Evolutionary conservation across 208 protist species (phyloP), one percentile per base, ranked within the genome.

Genomic region (Borovskyia barvae): DNA sequence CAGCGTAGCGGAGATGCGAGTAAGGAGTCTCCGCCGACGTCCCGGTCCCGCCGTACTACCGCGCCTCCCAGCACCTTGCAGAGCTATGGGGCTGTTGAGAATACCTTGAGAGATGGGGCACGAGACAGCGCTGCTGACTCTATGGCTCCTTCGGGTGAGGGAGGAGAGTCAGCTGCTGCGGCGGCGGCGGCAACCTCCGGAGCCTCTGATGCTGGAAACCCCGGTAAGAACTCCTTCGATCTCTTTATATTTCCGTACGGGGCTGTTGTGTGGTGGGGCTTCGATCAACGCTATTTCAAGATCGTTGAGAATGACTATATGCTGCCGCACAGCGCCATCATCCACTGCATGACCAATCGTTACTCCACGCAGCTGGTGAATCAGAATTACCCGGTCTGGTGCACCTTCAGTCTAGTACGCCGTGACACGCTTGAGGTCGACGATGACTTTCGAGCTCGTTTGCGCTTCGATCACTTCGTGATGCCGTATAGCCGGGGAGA

Each of bases 281-380:
- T 84, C 52, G 76, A 86, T 46, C 75, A 86, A 54, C 73, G 77
- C 33, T 88, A 80, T 66, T 88, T 87, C 46, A 92, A 87, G 64
- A 81, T 88, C 48, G 78, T 92, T 12, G 80, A 91, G 47, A 87
- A 67, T 39, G 85, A 92, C 56, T 88, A 88, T 63, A 85, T 88
- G 75, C 66, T 86, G n/a, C 66, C 81, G 15, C 72, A 84, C 45
- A 87, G 79, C 65, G 57, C 66, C 15, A 83, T 85, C 42, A 28
- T 65, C 12, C 33, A 58, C 20, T 77, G 64, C 65, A 84, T 90
- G 79, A 74, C 70, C 15, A 86, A 87, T 37, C 78, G 83, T 41
- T 91, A 88, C 59, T 62, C 72, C 3, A 85, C 80, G 9, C 64
- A 85, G 47, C 51, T 86, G 26, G 78, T 91, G 19, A 85, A 85